Conservation (phyloP, 2,329 filamentous ascomycete species). For the Periglandula ipomoeae region DNA sequence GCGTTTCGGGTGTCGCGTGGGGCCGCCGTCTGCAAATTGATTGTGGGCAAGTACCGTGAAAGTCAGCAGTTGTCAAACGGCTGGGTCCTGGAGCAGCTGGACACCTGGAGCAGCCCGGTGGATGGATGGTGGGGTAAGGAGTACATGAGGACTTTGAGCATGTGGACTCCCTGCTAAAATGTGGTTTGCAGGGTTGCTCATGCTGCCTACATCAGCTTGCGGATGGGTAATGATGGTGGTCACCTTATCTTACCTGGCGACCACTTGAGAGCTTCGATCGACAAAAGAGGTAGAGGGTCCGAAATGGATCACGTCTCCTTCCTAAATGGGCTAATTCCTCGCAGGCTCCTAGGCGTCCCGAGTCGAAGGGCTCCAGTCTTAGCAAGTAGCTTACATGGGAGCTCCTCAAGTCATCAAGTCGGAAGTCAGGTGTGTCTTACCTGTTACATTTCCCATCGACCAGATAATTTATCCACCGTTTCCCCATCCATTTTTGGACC, state of each 20-base stretch:
- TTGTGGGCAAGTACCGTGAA: too few species aligned
- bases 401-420: not conserved
- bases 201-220: not conserved
- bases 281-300: not conserved
- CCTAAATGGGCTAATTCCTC: not conserved
- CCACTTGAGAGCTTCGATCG: not conserved
- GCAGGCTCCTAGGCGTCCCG: not conserved
- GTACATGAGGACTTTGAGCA: too few species aligned
- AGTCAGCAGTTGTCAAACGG: too few species aligned
- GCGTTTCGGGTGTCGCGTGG: too few species aligned
- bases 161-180: too few species aligned
- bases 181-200: not conserved
- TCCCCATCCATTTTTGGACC: not conserved
- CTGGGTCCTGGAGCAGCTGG: too few species aligned
- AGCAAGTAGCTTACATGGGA: not conserved
- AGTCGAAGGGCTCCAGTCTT: too few species aligned
- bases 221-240: not conserved
- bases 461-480: not conserved
- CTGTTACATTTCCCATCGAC: not conserved
- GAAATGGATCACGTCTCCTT: not conserved
- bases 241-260: not conserved
- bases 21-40: too few species aligned
- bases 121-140: too few species aligned
- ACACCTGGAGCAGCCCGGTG: too few species aligned
- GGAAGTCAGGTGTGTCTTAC: not conserved